Conservation (phyloP, 2,329 filamentous ascomycete genomes). For the Gaeumannomyces tritici region DNA sequence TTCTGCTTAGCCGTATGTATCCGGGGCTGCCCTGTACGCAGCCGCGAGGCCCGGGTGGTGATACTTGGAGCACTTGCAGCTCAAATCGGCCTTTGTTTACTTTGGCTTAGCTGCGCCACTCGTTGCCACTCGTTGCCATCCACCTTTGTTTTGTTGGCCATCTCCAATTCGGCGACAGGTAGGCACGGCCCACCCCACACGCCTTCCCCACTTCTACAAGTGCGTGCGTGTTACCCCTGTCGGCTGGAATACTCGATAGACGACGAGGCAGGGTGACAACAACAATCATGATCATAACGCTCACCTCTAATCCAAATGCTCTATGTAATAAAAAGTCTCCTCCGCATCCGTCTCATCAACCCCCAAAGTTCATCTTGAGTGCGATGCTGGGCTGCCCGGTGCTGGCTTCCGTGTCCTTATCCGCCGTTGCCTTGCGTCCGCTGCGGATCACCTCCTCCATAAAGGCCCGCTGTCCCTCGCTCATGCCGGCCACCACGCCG, state of each 20-base stretch:
- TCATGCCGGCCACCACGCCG: conserved; percentile 62
- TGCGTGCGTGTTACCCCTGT: not conserved
- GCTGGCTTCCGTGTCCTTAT: conserved; percentile 27
- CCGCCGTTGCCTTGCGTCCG: conserved; percentile 38
- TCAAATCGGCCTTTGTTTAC: not conserved
- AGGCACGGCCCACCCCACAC: not conserved
- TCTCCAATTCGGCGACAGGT: not conserved
- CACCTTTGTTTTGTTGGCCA: not conserved
- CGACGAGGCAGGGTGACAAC: too few species aligned
- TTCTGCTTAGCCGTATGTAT: too few species aligned
- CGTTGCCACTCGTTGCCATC: too few species aligned
- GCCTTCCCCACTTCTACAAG: not conserved
- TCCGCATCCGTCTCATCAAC: conserved; percentile 10
- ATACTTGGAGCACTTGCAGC: not conserved
- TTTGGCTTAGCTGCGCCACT: not conserved
- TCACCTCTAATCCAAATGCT: not conserved
- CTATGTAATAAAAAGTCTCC: not conserved
- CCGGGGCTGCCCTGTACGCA: not conserved
- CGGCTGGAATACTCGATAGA: too few species aligned
- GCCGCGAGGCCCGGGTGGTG: not conserved
- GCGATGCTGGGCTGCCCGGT: conserved; percentile 72
- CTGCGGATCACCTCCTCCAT: conserved; percentile 74
- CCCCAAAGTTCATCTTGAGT: conserved; percentile 85
- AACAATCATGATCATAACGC: not conserved
- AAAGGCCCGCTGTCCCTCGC: conserved; percentile 58